Evolutionary conservation across 2,329 filamentous ascomycete species (phyloP).

Genomic region (Pyrenophora teres): DNA sequence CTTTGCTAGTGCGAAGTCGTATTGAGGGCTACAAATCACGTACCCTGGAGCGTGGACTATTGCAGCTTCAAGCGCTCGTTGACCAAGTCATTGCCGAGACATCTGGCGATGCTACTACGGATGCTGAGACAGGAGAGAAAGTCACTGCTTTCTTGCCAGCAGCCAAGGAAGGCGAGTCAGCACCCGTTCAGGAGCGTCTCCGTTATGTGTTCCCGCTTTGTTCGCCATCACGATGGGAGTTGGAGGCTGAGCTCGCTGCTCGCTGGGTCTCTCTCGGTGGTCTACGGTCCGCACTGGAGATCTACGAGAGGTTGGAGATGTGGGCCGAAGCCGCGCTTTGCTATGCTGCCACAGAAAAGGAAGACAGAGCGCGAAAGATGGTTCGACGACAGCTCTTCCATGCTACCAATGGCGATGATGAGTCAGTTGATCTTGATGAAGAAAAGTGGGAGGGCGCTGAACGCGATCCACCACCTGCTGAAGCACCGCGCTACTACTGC

Average conservation of each 20-base stretch:
- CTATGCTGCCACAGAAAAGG: constrained; percentile 75
- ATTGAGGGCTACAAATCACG: constrained; percentile 87
- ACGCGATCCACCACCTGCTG: constrained; percentile 71
- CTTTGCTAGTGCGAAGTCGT: constrained; percentile 82
- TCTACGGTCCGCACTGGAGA: constrained; percentile 86
- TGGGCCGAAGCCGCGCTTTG: constrained; percentile 96
- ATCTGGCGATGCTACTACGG: constrained; percentile 41
- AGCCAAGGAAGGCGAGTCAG: constrained; percentile 75
- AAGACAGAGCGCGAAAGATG: constrained; percentile 79
- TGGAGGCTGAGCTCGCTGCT: constrained; percentile 89
- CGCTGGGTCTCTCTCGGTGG: constrained; percentile 92
- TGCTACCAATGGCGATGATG: constrained; percentile 56
- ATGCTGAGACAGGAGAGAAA: constrained; percentile 44
- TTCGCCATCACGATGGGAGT: constrained; percentile 87
- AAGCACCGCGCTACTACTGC: constrained; percentile 87
- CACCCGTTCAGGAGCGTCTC: constrained; percentile 74
- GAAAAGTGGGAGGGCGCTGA: constrained; percentile 69
- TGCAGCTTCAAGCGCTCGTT: constrained; percentile 93
- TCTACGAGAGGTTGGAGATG: constrained; percentile 89
- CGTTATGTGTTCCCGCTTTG: constrained; percentile 82
- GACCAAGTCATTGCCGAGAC: constrained; percentile 95
- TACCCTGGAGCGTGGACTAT: constrained; percentile 84
- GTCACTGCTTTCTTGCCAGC: constrained; percentile 82
- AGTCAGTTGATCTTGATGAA: constrained; percentile 49
- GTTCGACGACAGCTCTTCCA: constrained; percentile 80